A percentile compares a stretch with the other conserved stretches of the same genome.
Conservation (phyloP, 2,329 filamentous ascomycete species). For the Sclerotinia spermophila region DNA sequence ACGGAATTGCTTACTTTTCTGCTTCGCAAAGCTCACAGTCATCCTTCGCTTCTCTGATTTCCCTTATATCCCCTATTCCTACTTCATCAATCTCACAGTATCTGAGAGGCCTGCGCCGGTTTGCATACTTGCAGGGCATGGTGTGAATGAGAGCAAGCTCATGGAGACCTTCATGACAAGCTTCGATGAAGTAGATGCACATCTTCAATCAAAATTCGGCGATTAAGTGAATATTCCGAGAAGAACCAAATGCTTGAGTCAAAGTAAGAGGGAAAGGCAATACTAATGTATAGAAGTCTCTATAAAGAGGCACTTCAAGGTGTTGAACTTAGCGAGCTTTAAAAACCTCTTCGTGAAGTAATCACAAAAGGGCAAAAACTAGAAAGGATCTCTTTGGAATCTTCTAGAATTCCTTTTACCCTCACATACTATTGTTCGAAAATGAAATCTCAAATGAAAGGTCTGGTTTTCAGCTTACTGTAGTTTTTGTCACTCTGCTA, state of each 20-base stretch:
- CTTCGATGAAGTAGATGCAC: neutral
- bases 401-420: fast-evolving
- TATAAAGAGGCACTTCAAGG: neutral
- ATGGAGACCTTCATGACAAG: neutral
- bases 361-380: neutral
- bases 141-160: neutral
- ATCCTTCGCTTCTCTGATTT: neutral
- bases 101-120: neutral
- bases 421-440: neutral
- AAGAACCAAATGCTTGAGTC: neutral
- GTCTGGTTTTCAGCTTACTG: neutral
- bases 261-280: neutral
- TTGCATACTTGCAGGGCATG: neutral
- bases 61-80: neutral
- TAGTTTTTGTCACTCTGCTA: neutral
- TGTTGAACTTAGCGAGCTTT: neutral
- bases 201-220: neutral
- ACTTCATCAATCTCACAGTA: neutral
- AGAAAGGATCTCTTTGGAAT: too few species aligned
- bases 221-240: neutral
- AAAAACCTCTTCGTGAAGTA: fast-evolving
- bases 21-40: neutral
- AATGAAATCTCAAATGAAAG: neutral
- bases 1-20: neutral
- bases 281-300: neutral